phyloP scores from a whole-genome alignment of 768 basidiomycete species.

The Macrolepiota dolichaula region DNA sequence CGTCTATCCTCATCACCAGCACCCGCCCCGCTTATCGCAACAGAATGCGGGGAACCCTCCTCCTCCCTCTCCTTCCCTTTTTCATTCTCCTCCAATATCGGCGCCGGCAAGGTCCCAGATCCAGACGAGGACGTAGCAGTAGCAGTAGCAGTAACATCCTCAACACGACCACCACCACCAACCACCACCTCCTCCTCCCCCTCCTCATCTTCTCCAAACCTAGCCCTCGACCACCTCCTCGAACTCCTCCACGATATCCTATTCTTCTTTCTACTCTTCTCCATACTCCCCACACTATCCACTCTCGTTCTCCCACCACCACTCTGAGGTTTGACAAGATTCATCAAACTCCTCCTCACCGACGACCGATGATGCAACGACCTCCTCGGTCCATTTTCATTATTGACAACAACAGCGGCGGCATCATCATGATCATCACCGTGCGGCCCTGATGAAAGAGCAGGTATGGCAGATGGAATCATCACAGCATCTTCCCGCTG shows the following conservation, averaged over 20 bases:
- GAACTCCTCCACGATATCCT: slow-evolving; percentile 18
- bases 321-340: slow-evolving; percentile 21
- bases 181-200: no score
- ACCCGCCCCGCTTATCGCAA: slow-evolving; percentile 8
- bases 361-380: slow-evolving; percentile 17
- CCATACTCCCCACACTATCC: slow-evolving; percentile 8
- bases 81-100: slow-evolving; percentile 1
- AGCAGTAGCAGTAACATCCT: neutral
- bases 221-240: slow-evolving; percentile 30
- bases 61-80: slow-evolving; percentile 31
- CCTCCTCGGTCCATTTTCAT: neutral
- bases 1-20: neutral
- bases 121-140: neutral
- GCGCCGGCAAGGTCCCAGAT: neutral
- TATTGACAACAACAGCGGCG: no score
- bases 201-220: slow-evolving; percentile 8
- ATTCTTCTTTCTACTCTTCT: no score
- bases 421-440: neutral
- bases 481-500: neutral
- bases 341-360: slow-evolving; percentile 32
- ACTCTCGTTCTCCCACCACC: slow-evolving; percentile 14
- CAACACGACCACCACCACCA: neutral
- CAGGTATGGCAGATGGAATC: neutral
- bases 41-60: neutral
- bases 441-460: neutral